Evolutionary conservation across 164 flowering plant species (phyloP), one percentile per base, ranked within the genome.

Genomic region (Vitis rotundifolia): DNA sequence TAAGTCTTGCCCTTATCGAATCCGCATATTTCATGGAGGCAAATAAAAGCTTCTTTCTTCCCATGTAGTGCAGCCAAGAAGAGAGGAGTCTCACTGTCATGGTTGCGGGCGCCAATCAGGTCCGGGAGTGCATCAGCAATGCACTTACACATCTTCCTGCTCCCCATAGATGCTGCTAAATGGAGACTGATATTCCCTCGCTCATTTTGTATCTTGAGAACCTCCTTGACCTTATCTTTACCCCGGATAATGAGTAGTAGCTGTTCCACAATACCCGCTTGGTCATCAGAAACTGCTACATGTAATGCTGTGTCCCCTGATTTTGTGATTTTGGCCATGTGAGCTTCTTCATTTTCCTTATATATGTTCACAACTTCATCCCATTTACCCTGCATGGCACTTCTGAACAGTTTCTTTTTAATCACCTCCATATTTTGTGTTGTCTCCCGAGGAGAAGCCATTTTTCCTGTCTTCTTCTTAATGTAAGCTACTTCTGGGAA

Each of bases 261-360:
- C n/a, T 62, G 2, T 44, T 49, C 28, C 0, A 78, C 77, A 0
- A 70, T 18, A 2, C 49, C 69, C 12, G 16, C 70, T 67, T 71
- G 51, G 37, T 65, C 71, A 18, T 76, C 74, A 4, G 67, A 67
- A 48, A 80, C 79, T 0, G 83, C 83, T 8, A 80, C 11, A 65
- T 84, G 83, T 26, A 84, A 29, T 3, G 74, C 75, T 0, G 87
- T 84, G 50, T 79, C 83, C 2, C 73, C 77, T 49, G 76, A 53
- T 51, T 62, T 28, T 8, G 76, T 76, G 63, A 81, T 61, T 68
- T 48, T 76, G 5, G 19, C 68, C 15, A n/a, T 26, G 52, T 60
- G 76, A 28, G 51, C 73, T 14, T 5, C 5, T 4, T 15, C 8
- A 11, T 70, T 8, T 3, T 8, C 5, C 28, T 12, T 3, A 49